These are phyloP conservation scores for Plectosphaerella sp. DNA, from an alignment of 2,329 filamentous ascomycete genomes.

Conservation along the genomic window DNA sequence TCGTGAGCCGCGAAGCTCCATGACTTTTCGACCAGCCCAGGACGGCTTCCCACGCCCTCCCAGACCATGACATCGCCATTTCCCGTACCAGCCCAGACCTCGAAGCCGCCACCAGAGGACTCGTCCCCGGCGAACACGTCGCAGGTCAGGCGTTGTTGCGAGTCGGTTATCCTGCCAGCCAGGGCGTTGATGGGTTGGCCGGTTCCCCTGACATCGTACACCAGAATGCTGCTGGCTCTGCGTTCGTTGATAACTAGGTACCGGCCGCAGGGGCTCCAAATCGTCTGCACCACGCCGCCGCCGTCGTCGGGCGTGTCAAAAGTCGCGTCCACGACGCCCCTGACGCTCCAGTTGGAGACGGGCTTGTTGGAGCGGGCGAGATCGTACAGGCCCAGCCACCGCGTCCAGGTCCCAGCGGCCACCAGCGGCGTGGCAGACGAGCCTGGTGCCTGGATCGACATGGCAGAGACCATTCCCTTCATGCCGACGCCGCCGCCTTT, in stretches of 20 bases:
- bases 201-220: conserved; percentile 60
- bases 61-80: conserved; percentile 53
- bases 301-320: conserved; percentile 43
- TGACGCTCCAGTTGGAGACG: conserved; percentile 56
- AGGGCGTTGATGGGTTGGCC: conserved; percentile 53
- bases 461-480: conserved; percentile 55
- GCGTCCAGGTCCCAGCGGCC: conserved; percentile 60
- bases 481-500: conserved; percentile 61
- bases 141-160: conserved; percentile 52
- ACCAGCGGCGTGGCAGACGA: conserved; percentile 33
- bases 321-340: conserved; percentile 42
- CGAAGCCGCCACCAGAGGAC: conserved; percentile 38
- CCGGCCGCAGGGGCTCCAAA: conserved; percentile 60
- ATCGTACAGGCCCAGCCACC: conserved; percentile 60
- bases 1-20: conserved; percentile 48
- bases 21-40: conserved; percentile 36
- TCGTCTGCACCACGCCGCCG: conserved; percentile 56
- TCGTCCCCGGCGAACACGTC: conserved; percentile 45
- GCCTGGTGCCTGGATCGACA: conserved; percentile 40
- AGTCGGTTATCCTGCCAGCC: conserved; percentile 41
- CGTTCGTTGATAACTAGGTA: conserved; percentile 62
- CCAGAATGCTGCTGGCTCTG: conserved; percentile 46
- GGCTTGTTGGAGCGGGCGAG: conserved; percentile 48
- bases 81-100: conserved; percentile 58
- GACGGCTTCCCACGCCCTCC: conserved; percentile 47